These are phyloP conservation scores for Triticum aestivum DNA, from an alignment of 176 grass and related monocot species.

Conservation along the genomic window IWGSC_CS_RefSeq_v2.1 NC_057812.1:526548090-526548589, in stretches of 20 bases:
- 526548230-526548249: constrained; percentile 95
- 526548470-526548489: constrained; percentile 96
- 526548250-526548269: constrained; percentile 88
- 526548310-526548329: constrained; percentile 17
- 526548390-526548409: neutral
- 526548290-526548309: constrained; percentile 36
- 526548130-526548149: constrained; percentile 98
- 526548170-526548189: constrained; percentile 85
- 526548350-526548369: neutral
- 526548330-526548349: neutral
- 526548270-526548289: constrained; percentile 96
- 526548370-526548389: constrained; percentile 29
- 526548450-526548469: constrained; percentile 88
- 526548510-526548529: constrained; percentile 84
- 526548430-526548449: constrained; percentile 83
- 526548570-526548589: constrained; percentile 97
- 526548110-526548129: constrained; percentile 69
- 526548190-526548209: constrained; percentile 92
- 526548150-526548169: constrained; percentile 97
- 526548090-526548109: neutral
- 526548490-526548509: constrained; percentile 94
- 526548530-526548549: constrained; percentile 96
- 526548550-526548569: constrained; percentile 98
- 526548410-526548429: constrained; percentile 6
- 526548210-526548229: constrained; percentile 66